Conservation (phyloP, 179 eudicot genomes). For the Spergularia azorica region DNA sequence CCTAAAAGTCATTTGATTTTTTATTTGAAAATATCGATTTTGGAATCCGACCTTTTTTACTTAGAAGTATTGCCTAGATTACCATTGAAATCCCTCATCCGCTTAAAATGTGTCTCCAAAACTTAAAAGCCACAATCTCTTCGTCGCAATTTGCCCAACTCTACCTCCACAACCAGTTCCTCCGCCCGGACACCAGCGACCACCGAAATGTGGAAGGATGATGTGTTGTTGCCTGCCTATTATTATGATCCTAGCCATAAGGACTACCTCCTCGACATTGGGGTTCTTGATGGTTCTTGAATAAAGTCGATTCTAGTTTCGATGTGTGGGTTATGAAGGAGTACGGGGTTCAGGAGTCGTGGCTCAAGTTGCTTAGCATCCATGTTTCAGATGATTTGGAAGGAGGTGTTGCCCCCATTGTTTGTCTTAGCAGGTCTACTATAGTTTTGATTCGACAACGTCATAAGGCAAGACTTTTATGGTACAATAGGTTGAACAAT, state of each 20-base stretch:
- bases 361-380: not conserved
- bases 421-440: not conserved
- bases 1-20: too few relatives aligned
- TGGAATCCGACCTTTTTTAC: too few relatives aligned
- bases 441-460: not conserved
- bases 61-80: not conserved
- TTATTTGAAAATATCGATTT: too few relatives aligned
- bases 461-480: not conserved
- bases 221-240: not conserved
- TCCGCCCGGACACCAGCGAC: not conserved
- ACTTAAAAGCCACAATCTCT: not conserved
- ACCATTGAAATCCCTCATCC: not conserved
- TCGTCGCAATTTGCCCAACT: not conserved
- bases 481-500: not conserved
- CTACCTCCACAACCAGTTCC: not conserved
- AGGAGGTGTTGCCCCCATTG: not conserved
- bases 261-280: not conserved
- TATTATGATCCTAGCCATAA: not conserved
- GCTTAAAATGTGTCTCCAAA: slow-evolving; percentile 3
- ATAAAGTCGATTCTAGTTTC: not conserved
- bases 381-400: not conserved
- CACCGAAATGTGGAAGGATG: not conserved
- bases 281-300: not conserved
- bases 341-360: slow-evolving; percentile 17
- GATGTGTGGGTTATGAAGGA: slow-evolving; percentile 24